Conservation (phyloP, 225 moss, liverwort and hornwort genomes). For the Polytrichum formosum region DNA sequence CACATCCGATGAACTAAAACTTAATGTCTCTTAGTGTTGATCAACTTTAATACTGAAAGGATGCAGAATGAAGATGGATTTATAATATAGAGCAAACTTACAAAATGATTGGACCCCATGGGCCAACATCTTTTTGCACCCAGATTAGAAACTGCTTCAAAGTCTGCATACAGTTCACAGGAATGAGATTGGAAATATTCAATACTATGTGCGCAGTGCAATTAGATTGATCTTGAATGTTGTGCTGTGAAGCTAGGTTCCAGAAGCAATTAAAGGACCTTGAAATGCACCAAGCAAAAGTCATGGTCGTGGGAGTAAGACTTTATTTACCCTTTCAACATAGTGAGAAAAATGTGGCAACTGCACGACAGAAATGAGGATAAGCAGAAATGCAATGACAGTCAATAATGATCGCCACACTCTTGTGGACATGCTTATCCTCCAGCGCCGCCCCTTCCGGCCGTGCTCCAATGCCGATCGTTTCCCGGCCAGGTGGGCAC, state of each 20-base stretch:
- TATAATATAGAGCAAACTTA: conserved; percentile 33
- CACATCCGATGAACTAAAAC: not conserved
- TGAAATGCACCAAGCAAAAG: too few species aligned
- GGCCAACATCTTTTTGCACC: conserved; percentile 87
- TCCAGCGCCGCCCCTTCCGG: conserved; percentile 45
- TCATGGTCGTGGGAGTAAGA: too few species aligned
- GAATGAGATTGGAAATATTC: not conserved
- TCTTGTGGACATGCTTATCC: conserved; percentile 43
- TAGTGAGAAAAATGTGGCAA: conserved; percentile 49
- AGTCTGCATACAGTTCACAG: conserved; percentile 40
- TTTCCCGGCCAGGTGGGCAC: conserved; percentile 51
- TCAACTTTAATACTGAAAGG: not conserved
- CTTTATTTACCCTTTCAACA: conserved; percentile 37
- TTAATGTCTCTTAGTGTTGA: too few species aligned
- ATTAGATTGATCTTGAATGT: too few species aligned
- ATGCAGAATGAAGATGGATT: not conserved
- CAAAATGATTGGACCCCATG: conserved; percentile 92
- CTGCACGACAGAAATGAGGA: conserved; percentile 36
- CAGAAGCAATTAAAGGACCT: too few species aligned
- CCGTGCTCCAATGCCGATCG: conserved; percentile 31
- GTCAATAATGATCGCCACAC: conserved; percentile 36
- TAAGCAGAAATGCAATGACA: conserved; percentile 26
- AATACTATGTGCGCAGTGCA: too few species aligned
- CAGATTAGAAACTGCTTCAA: conserved; percentile 80
- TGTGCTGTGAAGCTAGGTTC: too few species aligned